Evolutionary conservation across 2,329 filamentous ascomycete species (phyloP).

Genomic region (Sodiomyces alkalinus): DNA sequence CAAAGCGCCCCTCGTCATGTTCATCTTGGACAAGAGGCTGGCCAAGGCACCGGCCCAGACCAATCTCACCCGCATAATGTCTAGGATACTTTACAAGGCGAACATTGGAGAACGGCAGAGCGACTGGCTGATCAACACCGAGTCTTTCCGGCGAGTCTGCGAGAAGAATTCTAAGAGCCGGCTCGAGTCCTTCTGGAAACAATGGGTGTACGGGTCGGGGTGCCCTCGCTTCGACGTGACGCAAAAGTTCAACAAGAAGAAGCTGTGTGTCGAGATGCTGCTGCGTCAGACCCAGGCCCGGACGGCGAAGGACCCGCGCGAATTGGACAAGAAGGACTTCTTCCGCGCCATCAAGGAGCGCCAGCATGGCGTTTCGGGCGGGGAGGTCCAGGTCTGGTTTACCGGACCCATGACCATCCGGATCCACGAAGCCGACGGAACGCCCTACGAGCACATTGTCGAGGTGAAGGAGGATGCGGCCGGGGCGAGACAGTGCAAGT

Average conservation of each 20-base stretch:
- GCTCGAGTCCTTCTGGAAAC: conserved; percentile 79
- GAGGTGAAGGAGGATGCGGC: conserved; percentile 80
- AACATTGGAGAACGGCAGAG: conserved; percentile 47
- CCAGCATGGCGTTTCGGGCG: conserved; percentile 50
- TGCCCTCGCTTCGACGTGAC: conserved; percentile 78
- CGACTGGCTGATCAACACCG: conserved; percentile 59
- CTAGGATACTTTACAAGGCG: conserved; percentile 70
- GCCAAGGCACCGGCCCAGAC: conserved; percentile 58
- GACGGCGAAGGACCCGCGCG: conserved; percentile 27
- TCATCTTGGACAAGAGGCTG: conserved; percentile 82
- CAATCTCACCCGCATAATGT: conserved; percentile 73
- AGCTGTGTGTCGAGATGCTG: conserved; percentile 82
- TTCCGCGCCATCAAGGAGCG: conserved; percentile 75
- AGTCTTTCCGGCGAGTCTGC: conserved; percentile 66
- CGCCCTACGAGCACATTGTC: conserved; percentile 94
- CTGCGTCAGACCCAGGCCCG: conserved; percentile 60
- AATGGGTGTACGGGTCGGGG: conserved; percentile 81
- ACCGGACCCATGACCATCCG: conserved; percentile 95
- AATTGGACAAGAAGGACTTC: conserved; percentile 51
- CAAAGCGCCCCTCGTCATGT: conserved; percentile 82
- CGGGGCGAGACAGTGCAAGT: conserved; percentile 46
- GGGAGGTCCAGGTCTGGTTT: conserved; percentile 63
- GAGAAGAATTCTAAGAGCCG: conserved; percentile 81
- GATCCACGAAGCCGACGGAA: conserved; percentile 95
- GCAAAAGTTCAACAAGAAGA: conserved; percentile 95